These are phyloP conservation scores for Cercospora beticola DNA, from an alignment of 2,329 filamentous ascomycete species.

Conservation along the genomic window DNA sequence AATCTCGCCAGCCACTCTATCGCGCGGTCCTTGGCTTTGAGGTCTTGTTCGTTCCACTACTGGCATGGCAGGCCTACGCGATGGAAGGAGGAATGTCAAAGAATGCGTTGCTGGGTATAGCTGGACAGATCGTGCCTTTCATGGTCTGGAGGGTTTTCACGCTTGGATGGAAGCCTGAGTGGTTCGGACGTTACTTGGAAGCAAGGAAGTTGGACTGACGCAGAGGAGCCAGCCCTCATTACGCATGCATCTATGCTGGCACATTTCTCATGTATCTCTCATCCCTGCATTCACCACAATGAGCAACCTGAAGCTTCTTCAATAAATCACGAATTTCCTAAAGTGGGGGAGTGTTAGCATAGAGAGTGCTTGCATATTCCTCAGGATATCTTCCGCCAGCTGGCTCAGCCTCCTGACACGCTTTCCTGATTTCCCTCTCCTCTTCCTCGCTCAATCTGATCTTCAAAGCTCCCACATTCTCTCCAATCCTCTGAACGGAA, in stretches of 20 bases:
- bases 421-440: neutral
- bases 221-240: too few relatives aligned
- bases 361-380: neutral
- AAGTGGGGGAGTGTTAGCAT: neutral
- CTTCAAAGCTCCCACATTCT: neutral
- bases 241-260: neutral
- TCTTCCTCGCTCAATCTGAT: neutral
- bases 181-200: neutral
- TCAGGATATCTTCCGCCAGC: neutral
- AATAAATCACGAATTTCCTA: neutral
- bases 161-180: neutral
- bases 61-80: neutral
- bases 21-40: neutral
- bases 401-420: neutral
- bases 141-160: neutral
- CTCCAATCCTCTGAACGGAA: neutral
- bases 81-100: neutral
- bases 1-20: neutral
- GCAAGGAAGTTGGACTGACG: neutral
- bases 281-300: too few relatives aligned
- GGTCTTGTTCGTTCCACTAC: neutral
- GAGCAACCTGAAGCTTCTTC: too few relatives aligned
- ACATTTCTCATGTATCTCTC: neutral
- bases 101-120: neutral
- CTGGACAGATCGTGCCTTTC: neutral